Evolutionary conservation across 129 eudicot species (phyloP), one percentile per base, ranked within the genome.

Genomic region (sunflower (Helianthus annuus)): DNA sequence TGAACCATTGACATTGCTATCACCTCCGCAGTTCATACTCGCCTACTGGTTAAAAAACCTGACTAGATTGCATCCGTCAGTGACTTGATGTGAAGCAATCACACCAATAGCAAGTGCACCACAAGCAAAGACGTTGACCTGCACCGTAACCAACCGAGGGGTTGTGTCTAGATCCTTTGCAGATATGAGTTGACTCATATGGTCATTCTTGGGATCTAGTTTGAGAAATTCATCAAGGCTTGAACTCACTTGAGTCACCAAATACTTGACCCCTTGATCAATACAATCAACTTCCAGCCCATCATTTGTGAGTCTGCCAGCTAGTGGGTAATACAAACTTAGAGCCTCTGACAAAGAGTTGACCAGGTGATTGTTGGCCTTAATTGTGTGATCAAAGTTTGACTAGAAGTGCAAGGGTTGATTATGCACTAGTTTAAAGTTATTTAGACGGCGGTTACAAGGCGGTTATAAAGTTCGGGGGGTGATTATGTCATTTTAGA

Each of bases 41-140:
- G 82, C 85, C 85, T 82, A 81, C 65, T 66, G 45, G 7, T 76
- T 81, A 44, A 76, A n/a, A 36, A 81, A 81, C 59, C 66, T 71
- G 38, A 68, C 34, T 34, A 84, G 70, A 13, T 69, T 69, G 48
- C 55, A 15, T 4, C 39, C 77, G 48, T 87, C 89, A 14, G 79
- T 83, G 58, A 84, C 70, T 68, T 74, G 61, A 48, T 87, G 93
- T 14, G 85, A 77, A 32, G 75, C 62, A 71, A 74, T 76, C 15
- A 79, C 82, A 38, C 87, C 87, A 46, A 87, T 76, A 10, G 48
- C 83, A 53, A 84, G 68, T 7, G 87, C 78, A 24, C 89, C 87
- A 66, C 89, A 84, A 3, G 59, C 56, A 45, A 87, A 87, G 39
- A 75, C 22, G 40, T 68, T 87, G 27, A 79, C 80, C 60, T 87